Evolutionary conservation across 306 rosid species (phyloP), one percentile per base, ranked within the genome.

Genomic region (Cucumis hystrix): DNA sequence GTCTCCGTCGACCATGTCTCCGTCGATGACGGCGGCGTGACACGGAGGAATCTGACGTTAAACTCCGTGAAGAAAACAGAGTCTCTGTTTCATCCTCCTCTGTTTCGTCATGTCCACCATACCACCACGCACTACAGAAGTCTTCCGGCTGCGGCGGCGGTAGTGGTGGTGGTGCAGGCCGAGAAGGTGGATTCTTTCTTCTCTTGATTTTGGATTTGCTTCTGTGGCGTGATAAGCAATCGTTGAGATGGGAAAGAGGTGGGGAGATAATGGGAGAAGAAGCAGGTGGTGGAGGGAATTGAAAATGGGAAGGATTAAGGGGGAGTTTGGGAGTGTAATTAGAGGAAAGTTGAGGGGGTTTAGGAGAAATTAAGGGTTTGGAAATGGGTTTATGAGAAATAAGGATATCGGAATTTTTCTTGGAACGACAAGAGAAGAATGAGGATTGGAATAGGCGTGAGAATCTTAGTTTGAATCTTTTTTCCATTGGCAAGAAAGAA

Each of bases 371-470:
- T 35, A 67, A 62, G 45, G 88, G 81, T 10, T 4, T 28, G 68
- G 68, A 35, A 63, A 89, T 86, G 3, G 95, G 83, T 55, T 89
- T 90, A 47, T 89, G 88, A 70, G 67, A 13, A 33, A 63, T 33
- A 7, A 87, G 78, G 0, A 89, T 87, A 59, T 95, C 97, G 1
- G 90, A 74, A 33, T 85, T 11, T 83, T 88, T 84, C 21, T 87
- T 83, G 76, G 96, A 80, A 5, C 95, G 78, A 74, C 97, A 95
- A 6, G 97, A 89, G 39, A 88, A 91, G 79, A 92, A 87, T 8
- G 97, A 90, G 77, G 93, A 74, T 4, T 90, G 91, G 82, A 92
- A 88, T 87, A 95, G 84, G 88, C 96, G 90, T 58, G 91, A 86
- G 86, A 95, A 88, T 85, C 91, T 86, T 43, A 82, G 75, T 82